Evolutionary conservation across 495 filamentous ascomycete genomes (phyloP).

Genomic region (Tuber microsphaerosporum): DNA sequence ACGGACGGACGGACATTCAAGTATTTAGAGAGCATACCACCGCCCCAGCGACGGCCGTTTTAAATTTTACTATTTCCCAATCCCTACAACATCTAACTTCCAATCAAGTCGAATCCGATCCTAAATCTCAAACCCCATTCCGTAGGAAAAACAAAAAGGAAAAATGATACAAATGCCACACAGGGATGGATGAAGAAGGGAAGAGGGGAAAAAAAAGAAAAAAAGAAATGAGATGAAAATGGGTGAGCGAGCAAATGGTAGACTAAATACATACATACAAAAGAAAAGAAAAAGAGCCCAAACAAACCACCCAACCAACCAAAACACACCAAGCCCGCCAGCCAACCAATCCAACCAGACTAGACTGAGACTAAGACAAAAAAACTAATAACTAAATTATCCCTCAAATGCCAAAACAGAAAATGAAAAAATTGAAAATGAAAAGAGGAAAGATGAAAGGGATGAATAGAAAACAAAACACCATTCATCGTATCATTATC

Average conservation of each 20-base stretch:
- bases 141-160: neutral
- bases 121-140: neutral
- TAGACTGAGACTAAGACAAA: neutral
- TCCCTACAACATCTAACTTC: neutral
- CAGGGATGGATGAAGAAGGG: neutral
- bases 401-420: neutral
- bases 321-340: neutral
- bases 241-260: neutral
- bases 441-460: neutral
- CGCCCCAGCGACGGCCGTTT: neutral
- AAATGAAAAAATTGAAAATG: neutral
- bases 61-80: neutral
- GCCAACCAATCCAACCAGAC: neutral
- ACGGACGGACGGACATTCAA: neutral
- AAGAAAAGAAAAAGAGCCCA: slow-evolving; percentile 11
- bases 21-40: neutral
- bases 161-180: neutral
- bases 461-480: slow-evolving; percentile 1
- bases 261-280: slow-evolving; percentile 14
- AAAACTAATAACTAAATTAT: neutral
- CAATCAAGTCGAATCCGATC: neutral
- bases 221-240: too few relatives aligned
- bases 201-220: neutral
- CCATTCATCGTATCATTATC: slow-evolving; percentile 5
- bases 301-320: neutral